A percentile compares a stretch with the other conserved stretches of the same genome.
Conservation (phyloP, 768 basidiomycete species). For the Dendrothele bispora region DNA sequence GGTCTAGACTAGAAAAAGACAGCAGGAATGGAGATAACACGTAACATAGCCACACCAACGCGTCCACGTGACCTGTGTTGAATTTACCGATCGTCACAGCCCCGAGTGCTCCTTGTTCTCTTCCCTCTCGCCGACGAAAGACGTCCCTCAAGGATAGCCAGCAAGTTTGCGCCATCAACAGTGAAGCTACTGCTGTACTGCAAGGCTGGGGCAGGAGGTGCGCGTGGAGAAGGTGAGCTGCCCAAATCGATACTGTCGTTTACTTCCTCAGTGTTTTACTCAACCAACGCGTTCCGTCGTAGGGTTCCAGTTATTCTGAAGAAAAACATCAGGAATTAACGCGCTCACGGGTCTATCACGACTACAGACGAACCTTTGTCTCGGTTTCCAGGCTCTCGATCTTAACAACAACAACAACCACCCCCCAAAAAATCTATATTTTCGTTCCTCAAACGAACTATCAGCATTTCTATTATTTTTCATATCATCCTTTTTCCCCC, state of each 20-base stretch:
- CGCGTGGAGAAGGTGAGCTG: background rate
- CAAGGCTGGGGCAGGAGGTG: slow-evolving; percentile 6
- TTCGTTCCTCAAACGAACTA: background rate
- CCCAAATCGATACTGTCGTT: no score
- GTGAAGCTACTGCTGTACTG: background rate
- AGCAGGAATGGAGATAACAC: no score
- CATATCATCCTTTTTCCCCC: background rate
- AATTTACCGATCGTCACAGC: slow-evolving; percentile 1
- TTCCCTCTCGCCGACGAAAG: slow-evolving; percentile 2
- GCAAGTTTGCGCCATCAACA: background rate
- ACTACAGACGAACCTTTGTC: slow-evolving; percentile 3
- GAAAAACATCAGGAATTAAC: slow-evolving; percentile 4
- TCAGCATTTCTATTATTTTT: background rate
- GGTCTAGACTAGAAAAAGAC: no score
- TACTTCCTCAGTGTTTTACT: background rate
- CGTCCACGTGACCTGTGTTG: slow-evolving; percentile 6
- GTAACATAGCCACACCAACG: no score
- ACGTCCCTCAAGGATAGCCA: background rate
- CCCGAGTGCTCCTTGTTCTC: slow-evolving; percentile 3
- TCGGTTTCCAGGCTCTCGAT: no score
- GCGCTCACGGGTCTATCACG: slow-evolving; percentile 4
- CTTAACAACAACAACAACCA: background rate
- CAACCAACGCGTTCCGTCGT: background rate
- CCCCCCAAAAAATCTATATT: background rate
- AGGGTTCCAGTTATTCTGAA: slow-evolving; percentile 7